Evolutionary conservation across 2,329 filamentous ascomycete genomes (phyloP).

Genomic region (Pleoardoris graminearum): DNA sequence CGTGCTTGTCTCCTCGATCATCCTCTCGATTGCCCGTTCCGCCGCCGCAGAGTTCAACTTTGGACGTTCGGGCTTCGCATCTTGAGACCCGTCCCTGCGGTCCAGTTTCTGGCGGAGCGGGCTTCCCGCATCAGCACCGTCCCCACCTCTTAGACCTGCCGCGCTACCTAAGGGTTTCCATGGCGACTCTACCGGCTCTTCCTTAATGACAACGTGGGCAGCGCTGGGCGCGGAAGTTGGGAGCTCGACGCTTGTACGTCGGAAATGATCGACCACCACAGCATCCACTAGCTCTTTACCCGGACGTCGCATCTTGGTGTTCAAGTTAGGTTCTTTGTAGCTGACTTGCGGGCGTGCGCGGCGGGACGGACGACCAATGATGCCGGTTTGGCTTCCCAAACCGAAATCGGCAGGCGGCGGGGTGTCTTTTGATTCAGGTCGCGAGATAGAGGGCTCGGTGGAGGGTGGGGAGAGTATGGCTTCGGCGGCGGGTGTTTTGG

Average conservation of each 20-base stretch:
- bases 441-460: conserved; percentile 47
- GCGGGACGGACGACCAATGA: conserved; percentile 47
- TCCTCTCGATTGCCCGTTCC: conserved; percentile 39
- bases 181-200: conserved; percentile 28
- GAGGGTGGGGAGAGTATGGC: conserved; percentile 51
- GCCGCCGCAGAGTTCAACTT: conserved; percentile 33
- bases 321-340: conserved; percentile 55
- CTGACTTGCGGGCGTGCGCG: conserved; percentile 52
- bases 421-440: conserved; percentile 46
- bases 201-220: conserved; percentile 30
- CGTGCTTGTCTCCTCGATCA: conserved; percentile 36
- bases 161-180: conserved; percentile 35
- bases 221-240: conserved; percentile 24
- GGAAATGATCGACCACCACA: conserved; percentile 32
- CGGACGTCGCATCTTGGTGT: conserved; percentile 55
- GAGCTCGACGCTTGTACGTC: conserved; percentile 33
- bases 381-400: conserved; percentile 38
- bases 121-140: conserved; percentile 38
- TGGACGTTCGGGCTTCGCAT: conserved; percentile 21
- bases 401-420: conserved; percentile 49
- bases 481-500: conserved; percentile 44
- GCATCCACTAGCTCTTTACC: conserved; percentile 53
- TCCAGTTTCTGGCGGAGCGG: conserved; percentile 42
- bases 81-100: conserved; percentile 17
- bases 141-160: conserved; percentile 22